phyloP scores from a whole-genome alignment of 148 eudicot species.

The Rhododendron ovatum region DNA sequence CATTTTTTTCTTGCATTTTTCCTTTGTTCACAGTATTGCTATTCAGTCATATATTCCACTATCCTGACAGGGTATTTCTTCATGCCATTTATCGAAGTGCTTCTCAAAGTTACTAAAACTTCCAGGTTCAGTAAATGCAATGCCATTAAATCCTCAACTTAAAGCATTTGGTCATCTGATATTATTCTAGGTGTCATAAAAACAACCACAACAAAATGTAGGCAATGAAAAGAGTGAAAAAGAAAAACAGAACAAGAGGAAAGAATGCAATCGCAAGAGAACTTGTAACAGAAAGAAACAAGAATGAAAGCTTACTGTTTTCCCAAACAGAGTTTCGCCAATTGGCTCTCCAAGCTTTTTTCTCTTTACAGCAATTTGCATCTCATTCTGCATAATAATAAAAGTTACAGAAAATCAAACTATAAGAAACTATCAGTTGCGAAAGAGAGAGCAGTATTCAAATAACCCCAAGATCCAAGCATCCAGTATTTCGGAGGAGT shows the following conservation, averaged over 20 bases:
- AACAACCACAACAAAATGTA: not conserved
- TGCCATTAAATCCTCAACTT: not conserved
- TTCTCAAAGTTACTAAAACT: not conserved
- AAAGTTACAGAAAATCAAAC: not conserved
- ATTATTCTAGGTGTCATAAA: not conserved
- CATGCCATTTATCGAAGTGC: not conserved
- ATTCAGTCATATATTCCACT: not conserved
- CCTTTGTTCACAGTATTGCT: not conserved
- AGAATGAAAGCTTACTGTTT: conserved; percentile 54
- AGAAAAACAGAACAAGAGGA: not conserved
- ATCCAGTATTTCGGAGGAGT: not conserved
- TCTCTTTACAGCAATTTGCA: conserved; percentile 62
- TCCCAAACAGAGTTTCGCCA: conserved; percentile 78
- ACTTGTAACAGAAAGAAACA: not conserved
- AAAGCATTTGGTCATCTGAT: not conserved
- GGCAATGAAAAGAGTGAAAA: not conserved
- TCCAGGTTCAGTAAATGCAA: not conserved
- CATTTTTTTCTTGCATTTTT: not conserved
- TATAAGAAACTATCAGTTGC: not conserved
- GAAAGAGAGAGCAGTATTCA: not conserved
- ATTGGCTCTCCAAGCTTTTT: conserved; percentile 74
- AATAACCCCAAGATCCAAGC: not conserved
- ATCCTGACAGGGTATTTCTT: not conserved
- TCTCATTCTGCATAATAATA: conserved; percentile 51
- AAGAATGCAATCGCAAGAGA: not conserved